phyloP scores from a whole-genome alignment of 805 yeast genomes.

The Saccharomycopsis sp. region DNA sequence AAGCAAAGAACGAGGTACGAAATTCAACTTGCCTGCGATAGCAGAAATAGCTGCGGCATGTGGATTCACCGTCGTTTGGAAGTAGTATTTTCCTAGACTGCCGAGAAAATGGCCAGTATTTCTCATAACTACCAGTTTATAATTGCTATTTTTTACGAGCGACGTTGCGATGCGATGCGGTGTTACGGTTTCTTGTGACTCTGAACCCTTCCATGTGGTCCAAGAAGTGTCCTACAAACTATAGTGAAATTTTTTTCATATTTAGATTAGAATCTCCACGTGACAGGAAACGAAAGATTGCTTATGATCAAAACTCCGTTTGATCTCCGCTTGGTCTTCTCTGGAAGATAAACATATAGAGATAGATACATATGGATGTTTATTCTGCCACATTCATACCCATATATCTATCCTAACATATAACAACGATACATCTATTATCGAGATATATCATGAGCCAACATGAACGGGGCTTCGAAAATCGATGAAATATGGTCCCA shows the following conservation, averaged over 20 bases:
- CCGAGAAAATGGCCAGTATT: slow-evolving; percentile 3
- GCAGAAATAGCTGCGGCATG: not conserved
- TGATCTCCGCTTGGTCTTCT: not conserved
- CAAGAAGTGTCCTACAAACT: not conserved
- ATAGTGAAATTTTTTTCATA: not conserved
- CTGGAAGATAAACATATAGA: not conserved
- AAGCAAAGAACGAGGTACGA: slow-evolving; percentile 8
- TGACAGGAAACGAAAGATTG: not conserved
- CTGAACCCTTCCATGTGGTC: not conserved
- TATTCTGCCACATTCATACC: too few species aligned
- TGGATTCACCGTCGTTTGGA: slow-evolving; percentile 14
- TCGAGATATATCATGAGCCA: not conserved
- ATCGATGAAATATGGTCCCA: slow-evolving; percentile 1
- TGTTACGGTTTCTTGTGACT: not conserved
- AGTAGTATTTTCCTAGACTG: slow-evolving; percentile 3
- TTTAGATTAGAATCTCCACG: not conserved
- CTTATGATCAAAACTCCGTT: not conserved
- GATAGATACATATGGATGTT: too few species aligned
- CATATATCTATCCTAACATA: too few species aligned
- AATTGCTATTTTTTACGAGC: not conserved
- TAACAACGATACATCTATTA: too few species aligned
- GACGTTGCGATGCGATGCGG: not conserved
- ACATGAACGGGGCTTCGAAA: not conserved
- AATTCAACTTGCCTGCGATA: slow-evolving; percentile 1
- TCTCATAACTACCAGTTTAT: not conserved